Base-by-base conservation (phyloP, 768 basidiomycete genomes). In the Gautieria morchelliformis region DNA sequence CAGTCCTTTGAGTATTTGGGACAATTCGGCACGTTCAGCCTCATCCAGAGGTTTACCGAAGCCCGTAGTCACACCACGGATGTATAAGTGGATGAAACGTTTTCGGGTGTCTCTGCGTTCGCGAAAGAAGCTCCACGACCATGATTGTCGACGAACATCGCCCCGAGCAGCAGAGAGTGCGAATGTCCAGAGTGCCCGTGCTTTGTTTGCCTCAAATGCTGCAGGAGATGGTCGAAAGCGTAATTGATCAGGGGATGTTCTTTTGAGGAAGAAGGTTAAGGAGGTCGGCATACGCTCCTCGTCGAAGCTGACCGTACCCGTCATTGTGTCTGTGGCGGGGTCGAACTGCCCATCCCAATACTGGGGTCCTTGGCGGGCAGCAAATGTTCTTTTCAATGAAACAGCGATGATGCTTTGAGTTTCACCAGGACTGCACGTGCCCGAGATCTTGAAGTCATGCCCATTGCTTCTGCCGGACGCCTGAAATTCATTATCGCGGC, bases 111-210 rank as follows among this genome's bases (percentile, higher is more conserved):
- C 33, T 53, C 52, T 40, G n/a, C 52, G 52, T 35, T 53, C 52
- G 49, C 63, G 60, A 63, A 72, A 67, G 59, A 63, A 68, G 4
- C 60, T 52, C 69, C 69, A 71, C 2, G 68, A 67, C 65, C 67
- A 71, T 8, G 54, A 39, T 33, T 62, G 58, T 42, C 59, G 60
- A 15, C 67, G 65, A 10, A 65, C 62, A 14, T 63, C 50, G 48
- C 66, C 56, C 42, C 53, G 45, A 11, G 64, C 62, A 12, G 68
- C 65, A 0, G 61, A 56, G 17, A 66, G 53, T 0, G 72, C 73
- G 47, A 68, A 73, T 5, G 53, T 62, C 72, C 72, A 74, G 11
- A 70, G 58, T 0, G 69, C 65, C 2, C 63, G 59, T 20, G 66
- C 27, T 48, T 61, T 66, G 60, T 68, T 67, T 15, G 19, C 49